Conservation (phyloP, 441 rosid species). For the Erysimum pusillum region DNA sequence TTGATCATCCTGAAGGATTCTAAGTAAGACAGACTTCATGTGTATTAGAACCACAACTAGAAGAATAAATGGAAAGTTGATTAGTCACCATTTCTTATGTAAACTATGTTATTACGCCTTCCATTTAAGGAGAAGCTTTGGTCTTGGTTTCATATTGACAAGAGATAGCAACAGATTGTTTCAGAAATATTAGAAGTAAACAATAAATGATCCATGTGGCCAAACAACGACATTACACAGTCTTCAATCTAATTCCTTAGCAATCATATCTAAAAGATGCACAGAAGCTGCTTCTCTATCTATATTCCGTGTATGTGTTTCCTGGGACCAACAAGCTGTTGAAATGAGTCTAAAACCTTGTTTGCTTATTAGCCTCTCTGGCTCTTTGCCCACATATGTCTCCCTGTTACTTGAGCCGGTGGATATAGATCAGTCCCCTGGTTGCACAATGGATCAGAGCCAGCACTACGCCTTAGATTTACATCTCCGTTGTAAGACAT, state of each 20-base stretch:
- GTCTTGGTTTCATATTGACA: conserved; percentile 16
- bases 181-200: conserved; percentile 24
- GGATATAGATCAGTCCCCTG: conserved; percentile 49
- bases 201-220: not conserved
- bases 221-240: conserved; percentile 21
- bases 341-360: conserved; percentile 46
- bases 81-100: conserved; percentile 2
- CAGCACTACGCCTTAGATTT: conserved; percentile 35
- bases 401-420: conserved; percentile 42
- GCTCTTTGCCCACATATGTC: conserved; percentile 49
- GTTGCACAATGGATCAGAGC: conserved; percentile 41
- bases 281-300: conserved; percentile 34
- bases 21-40: conserved; percentile 24
- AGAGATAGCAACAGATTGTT: conserved; percentile 18
- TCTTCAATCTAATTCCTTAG: conserved; percentile 8
- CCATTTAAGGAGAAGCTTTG: conserved; percentile 8
- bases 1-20: conserved; percentile 12
- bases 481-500: conserved; percentile 44
- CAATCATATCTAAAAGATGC: conserved; percentile 17
- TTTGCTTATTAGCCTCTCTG: conserved; percentile 57
- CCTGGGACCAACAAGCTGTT: conserved; percentile 71
- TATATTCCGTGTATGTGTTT: conserved; percentile 39
- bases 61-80: not conserved
- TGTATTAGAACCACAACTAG: not conserved
- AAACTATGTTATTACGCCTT: conserved; percentile 11